Percentiles rank a stretch among this genome's conserved stretches.
phyloP scores from a whole-genome alignment of 768 basidiomycete species.

The Candolleomyces aberdarensis region DNA sequence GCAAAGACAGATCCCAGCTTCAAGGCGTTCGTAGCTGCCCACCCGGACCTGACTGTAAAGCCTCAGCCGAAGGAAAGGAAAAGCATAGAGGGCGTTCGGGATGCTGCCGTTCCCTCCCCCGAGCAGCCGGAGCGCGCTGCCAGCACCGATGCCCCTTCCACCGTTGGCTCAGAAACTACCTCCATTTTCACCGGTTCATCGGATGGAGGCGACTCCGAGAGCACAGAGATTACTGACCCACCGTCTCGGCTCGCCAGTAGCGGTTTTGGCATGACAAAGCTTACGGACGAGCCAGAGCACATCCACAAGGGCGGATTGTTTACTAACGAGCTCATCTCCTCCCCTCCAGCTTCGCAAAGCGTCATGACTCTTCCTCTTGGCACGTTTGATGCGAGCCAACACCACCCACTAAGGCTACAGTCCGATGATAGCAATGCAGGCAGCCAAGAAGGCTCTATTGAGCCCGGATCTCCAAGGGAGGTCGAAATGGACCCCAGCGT shows the following conservation, averaged over 20 bases:
- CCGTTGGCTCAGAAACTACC: constrained; percentile 40
- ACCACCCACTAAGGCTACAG: constrained; percentile 6
- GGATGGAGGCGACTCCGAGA: constrained; percentile 32
- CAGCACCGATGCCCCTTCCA: constrained; percentile 33
- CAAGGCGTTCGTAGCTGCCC: constrained; percentile 87
- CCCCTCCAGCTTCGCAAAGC: constrained; percentile 8
- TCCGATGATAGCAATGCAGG: constrained; percentile 6
- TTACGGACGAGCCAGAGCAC: constrained; percentile 14
- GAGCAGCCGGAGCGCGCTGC: constrained; percentile 28
- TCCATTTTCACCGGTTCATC: constrained; percentile 44
- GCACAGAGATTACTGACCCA: constrained; percentile 47
- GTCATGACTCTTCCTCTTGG: constrained; percentile 16
- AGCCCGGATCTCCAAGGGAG: constrained; percentile 29
- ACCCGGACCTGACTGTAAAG: constrained; percentile 74
- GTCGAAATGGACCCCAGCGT: constrained; percentile 73
- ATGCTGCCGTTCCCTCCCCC: constrained; percentile 30
- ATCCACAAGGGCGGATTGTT: constrained; percentile 12
- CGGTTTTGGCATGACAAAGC: constrained; percentile 19
- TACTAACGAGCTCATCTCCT: not conserved
- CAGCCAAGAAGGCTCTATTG: constrained; percentile 13
- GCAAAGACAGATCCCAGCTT: constrained; percentile 90
- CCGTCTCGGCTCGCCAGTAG: constrained; percentile 40
- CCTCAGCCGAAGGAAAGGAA: constrained; percentile 36
- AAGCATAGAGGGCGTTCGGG: constrained; percentile 5
- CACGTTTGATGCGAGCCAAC: constrained; percentile 3